phyloP scores from a whole-genome alignment of 2,329 filamentous ascomycete species.

The Daldinia eschscholtzii region DNA sequence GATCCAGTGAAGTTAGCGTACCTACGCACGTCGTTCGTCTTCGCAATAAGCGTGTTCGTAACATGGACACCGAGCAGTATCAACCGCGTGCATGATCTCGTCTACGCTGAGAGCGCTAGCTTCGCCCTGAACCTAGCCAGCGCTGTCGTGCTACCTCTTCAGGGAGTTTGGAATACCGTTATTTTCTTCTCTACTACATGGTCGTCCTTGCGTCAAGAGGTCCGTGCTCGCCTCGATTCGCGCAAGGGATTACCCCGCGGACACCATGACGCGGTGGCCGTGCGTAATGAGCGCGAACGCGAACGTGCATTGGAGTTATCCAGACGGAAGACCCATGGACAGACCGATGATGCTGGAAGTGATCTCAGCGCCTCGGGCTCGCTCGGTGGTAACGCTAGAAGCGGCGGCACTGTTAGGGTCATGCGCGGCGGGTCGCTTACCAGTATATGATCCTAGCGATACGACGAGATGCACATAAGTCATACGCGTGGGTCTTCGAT shows the following conservation, averaged over 20 bases:
- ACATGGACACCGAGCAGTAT: conserved; percentile 76
- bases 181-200: conserved; percentile 80
- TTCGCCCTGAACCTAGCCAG: conserved; percentile 78
- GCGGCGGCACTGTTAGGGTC: conserved; percentile 44
- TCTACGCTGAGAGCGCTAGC: conserved; percentile 63
- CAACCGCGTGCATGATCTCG: conserved; percentile 79
- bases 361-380: conserved; percentile 34
- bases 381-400: conserved; percentile 10
- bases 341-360: conserved; percentile 40
- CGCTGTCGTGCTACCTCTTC: conserved; percentile 79
- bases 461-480: background rate
- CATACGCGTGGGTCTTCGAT: conserved; percentile 4
- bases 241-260: conserved; percentile 49
- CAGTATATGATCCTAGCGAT: background rate
- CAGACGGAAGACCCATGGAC: conserved; percentile 16
- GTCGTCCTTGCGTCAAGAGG: conserved; percentile 55
- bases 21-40: conserved; percentile 71
- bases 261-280: conserved; percentile 46
- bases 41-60: conserved; percentile 70
- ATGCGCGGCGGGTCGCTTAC: conserved; percentile 45
- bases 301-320: conserved; percentile 46
- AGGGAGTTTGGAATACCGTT: conserved; percentile 84
- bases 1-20: conserved; percentile 73
- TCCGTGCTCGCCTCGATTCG: conserved; percentile 37
- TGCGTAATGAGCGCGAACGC: conserved; percentile 48